Evolutionary conservation across 2,329 filamentous ascomycete species (phyloP).

Genomic region (Cryphonectria naterciae): DNA sequence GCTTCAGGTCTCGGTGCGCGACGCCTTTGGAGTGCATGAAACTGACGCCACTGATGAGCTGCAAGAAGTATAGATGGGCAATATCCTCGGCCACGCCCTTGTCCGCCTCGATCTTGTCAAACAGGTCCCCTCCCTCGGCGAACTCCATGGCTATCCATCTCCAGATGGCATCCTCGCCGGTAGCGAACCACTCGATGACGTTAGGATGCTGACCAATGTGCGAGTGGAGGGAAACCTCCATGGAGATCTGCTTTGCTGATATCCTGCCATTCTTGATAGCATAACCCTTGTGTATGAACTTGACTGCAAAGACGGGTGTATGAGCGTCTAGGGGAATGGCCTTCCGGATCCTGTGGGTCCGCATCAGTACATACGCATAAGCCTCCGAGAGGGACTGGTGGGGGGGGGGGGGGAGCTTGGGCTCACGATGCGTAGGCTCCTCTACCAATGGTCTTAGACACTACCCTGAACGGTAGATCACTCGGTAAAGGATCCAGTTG

Average conservation of each 20-base stretch:
- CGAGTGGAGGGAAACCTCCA: constrained; percentile 89
- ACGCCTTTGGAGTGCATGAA: constrained; percentile 98
- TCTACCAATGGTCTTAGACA: constrained; percentile 95
- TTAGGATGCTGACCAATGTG: constrained; percentile 89
- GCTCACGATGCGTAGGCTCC: constrained; percentile 95
- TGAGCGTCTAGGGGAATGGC: constrained; percentile 73
- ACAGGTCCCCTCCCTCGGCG: constrained; percentile 92
- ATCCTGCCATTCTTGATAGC: constrained; percentile 87
- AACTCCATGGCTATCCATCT: constrained; percentile 99
- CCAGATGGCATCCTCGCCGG: constrained; percentile 84
- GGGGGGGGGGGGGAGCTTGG: constrained; percentile 9
- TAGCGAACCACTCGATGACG: constrained; percentile 89
- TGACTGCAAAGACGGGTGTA: constrained; percentile 89
- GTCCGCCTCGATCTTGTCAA: constrained; percentile 99
- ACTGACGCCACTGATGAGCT: constrained; percentile 85
- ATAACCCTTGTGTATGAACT: constrained; percentile 98
- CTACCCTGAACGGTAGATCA: constrained; percentile 88
- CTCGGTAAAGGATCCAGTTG: constrained; percentile 84
- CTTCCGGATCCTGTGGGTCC: constrained; percentile 77
- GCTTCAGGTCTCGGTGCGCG: constrained; percentile 88
- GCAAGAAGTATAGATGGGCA: constrained; percentile 93
- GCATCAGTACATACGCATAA: constrained; percentile 31
- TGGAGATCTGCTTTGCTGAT: constrained; percentile 83
- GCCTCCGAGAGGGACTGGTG: constrained; percentile 24
- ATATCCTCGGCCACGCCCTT: constrained; percentile 93